Evolutionary conservation across 495 filamentous ascomycete genomes (phyloP), one percentile per base, ranked within the genome.

Genomic region (Aspergillus panamensis): DNA sequence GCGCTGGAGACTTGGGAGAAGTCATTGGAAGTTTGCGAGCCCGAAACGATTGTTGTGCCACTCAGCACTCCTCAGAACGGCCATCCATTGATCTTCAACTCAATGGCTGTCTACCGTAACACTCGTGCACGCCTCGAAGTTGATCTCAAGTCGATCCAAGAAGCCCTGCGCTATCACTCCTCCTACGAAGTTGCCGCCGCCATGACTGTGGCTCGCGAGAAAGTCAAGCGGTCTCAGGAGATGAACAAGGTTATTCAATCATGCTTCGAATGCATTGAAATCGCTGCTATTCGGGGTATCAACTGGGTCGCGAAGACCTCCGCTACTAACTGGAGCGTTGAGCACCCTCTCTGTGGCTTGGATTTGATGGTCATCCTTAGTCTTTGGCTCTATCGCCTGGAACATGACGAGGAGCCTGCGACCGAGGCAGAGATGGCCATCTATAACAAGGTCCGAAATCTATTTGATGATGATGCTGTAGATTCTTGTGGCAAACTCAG

Each of bases 291-390:
- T 52, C 91, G 96, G 69, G 94, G 92, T 60, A 95, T 98, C 65
- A 92, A 94, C 70, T 97, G 94, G 94, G 93, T 98, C 48, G 94
- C 95, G 7, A 85, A 92, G 66, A 97, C 92, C 20, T 96, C 91
- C 53, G 91, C 94, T 48, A 96, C 94, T 51, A 97, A 98, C 78
- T 98, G 94, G 94, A 98, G 94, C 75, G 87, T 97, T 47, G 94
- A 98, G 78, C 94, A 98, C 70, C 94, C 95, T 31, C 85, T 98
- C 39, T 96, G 92, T 69, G 95, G 92, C 62, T 82, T 98, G 75
- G 94, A 98, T 73, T 82, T 98, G 66, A 97, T 98, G 87, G 93
- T 98, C 77, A 96, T 97, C 64, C 89, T 98, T 66, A 96, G 89
- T 69, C 80, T 98, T 63, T 98, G 94, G 94, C 85, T 98, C 67